Evolutionary conservation across 1,284 basidiomycete species (phyloP).

Genomic region (Moesziomyces sp.): DNA sequence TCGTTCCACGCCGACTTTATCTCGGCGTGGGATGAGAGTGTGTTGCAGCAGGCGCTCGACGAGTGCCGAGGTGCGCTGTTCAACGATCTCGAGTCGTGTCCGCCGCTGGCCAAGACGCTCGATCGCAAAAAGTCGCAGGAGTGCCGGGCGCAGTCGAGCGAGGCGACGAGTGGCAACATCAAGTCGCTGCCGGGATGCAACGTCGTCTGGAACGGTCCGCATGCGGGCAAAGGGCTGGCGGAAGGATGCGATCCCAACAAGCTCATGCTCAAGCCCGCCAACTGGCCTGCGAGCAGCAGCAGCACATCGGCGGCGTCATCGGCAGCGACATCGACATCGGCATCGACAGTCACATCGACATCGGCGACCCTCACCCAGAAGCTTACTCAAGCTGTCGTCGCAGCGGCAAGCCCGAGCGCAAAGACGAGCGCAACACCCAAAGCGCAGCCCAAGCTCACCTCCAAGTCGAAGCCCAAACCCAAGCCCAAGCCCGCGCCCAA

Average conservation of each 20-base stretch:
- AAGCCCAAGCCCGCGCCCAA: not conserved
- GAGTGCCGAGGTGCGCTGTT: conserved; percentile 70
- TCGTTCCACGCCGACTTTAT: conserved; percentile 73
- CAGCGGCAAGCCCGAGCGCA: too few species aligned
- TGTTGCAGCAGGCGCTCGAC: conserved; percentile 72
- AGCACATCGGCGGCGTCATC: not conserved
- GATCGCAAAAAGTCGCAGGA: conserved; percentile 8
- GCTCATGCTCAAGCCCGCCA: conserved; percentile 26
- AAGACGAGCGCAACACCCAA: too few species aligned
- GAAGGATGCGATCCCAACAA: conserved; percentile 37
- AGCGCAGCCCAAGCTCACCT: too few species aligned
- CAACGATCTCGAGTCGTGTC: conserved; percentile 70
- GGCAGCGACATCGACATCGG: conserved; percentile 5
- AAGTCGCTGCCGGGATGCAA: conserved; percentile 49
- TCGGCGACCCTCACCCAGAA: not conserved
- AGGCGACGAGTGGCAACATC: conserved; percentile 14
- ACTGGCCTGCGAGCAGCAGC: conserved; percentile 1
- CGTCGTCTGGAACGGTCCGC: conserved; percentile 42
- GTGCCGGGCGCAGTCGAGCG: conserved; percentile 17
- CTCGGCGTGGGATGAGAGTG: conserved; percentile 68
- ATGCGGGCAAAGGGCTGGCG: conserved; percentile 38
- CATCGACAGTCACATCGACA: not conserved
- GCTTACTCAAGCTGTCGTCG: too few species aligned
- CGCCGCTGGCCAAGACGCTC: conserved; percentile 38
- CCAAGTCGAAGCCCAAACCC: not conserved